These are phyloP conservation scores for Pyrus bretschneideri DNA, from an alignment of 306 rosid species.

Conservation along the genomic window DNA sequence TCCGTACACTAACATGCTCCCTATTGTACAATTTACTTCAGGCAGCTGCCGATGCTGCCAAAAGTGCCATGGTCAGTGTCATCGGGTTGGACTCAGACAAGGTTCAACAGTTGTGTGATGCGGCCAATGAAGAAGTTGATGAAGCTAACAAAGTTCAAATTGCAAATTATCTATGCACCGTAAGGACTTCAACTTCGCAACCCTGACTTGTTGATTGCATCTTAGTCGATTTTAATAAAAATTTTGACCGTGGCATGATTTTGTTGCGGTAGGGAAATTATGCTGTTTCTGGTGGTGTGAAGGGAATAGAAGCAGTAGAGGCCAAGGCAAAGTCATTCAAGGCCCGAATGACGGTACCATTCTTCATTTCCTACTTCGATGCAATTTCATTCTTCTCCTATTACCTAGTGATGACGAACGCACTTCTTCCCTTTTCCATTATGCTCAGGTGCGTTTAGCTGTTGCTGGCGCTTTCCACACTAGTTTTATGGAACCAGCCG, in stretches of 20 bases:
- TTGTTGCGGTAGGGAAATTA: constrained; percentile 71
- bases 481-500: constrained; percentile 92
- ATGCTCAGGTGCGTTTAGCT: constrained; percentile 81
- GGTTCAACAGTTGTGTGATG: constrained; percentile 90
- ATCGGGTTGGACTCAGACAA: constrained; percentile 88
- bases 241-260: not conserved
- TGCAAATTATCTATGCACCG: constrained; percentile 89
- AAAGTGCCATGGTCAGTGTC: constrained; percentile 91
- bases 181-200: constrained; percentile 38
- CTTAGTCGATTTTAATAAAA: not conserved
- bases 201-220: constrained; percentile 11
- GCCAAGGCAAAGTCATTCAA: constrained; percentile 97
- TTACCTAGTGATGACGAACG: not conserved
- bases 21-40: constrained; percentile 24
- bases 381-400: not conserved
- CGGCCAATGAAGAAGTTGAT: constrained; percentile 87
- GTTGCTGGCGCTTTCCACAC: constrained; percentile 99
- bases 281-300: constrained; percentile 95
- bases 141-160: constrained; percentile 80
- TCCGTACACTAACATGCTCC: not conserved
- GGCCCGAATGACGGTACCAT: constrained; percentile 92
- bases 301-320: constrained; percentile 84
- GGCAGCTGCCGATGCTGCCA: constrained; percentile 87
- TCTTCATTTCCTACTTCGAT: constrained; percentile 3
- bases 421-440: not conserved